Conservation (phyloP, 352 stramenopile species). For the Plasmopara viticola region DNA sequence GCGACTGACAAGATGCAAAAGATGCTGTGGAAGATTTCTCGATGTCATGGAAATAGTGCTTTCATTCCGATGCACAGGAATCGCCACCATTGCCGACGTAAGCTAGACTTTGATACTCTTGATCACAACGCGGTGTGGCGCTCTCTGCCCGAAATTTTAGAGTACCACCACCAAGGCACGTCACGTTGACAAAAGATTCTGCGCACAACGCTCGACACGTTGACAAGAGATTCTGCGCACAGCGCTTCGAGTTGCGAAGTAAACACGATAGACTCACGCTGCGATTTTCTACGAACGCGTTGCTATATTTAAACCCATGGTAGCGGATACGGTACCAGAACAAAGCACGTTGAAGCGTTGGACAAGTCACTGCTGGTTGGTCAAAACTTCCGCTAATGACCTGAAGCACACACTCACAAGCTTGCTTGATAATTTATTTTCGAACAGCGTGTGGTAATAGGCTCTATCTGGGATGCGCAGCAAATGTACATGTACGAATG, state of each 20-base stretch:
- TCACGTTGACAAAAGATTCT: conserved; percentile 4
- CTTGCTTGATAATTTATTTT: too few species aligned
- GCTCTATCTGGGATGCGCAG: too few species aligned
- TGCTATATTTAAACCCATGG: conserved; percentile 11
- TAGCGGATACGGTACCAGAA: not conserved
- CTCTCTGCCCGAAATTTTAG: conserved; percentile 8
- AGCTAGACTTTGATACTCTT: conserved; percentile 17
- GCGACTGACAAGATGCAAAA: conserved; percentile 22
- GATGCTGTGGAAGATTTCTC: conserved; percentile 18
- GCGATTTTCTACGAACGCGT: conserved; percentile 5
- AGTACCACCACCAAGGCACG: conserved; percentile 7
- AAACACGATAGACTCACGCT: conserved; percentile 3
- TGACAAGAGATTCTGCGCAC: conserved; percentile 8
- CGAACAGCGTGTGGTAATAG: too few species aligned
- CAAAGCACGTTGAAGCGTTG: conserved; percentile 21
- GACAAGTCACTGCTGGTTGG: conserved; percentile 9
- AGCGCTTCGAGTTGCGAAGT: conserved; percentile 26
- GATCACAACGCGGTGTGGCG: conserved; percentile 7
- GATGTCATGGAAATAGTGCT: conserved; percentile 6
- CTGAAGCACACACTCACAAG: not conserved
- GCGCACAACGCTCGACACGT: conserved; percentile 4
- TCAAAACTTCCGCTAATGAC: conserved; percentile 9
- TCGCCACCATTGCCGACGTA: conserved; percentile 23
- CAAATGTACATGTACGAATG: too few species aligned
- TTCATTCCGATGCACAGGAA: conserved; percentile 20